Evolutionary conservation across 495 filamentous ascomycete species (phyloP), one percentile per base, ranked within the genome.

Genomic region (Jackrogersella multiformis): DNA sequence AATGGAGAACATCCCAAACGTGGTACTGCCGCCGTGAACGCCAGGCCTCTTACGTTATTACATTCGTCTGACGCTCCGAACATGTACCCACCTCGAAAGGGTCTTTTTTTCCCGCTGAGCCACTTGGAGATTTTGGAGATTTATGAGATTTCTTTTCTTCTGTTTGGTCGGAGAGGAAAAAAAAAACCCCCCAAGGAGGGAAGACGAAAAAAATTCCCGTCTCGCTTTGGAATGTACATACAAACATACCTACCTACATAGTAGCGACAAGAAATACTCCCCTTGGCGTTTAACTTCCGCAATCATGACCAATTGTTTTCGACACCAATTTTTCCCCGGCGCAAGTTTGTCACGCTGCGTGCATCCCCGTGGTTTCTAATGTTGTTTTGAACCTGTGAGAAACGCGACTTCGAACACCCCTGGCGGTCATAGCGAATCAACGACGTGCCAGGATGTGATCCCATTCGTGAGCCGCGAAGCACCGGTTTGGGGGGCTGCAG

Each of bases 351-450:
- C 61, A 69, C 49, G 28, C 65, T 69, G 61, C 66, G 61, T 69
- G 59, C 60, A 41, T 65, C 38, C 26, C 58, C 23, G 35, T 9
- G 35, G 60, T 70, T 70, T 64, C 67, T 46, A 66, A 58, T 70
- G 61, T 70, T 70, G 67, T 70, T 70, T 70, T 70, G 67, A 36
- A 62, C 67, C 61, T 62, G 67, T 62, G 56, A 70, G 56, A 70
- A 65, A 70, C 67, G 61, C 67, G 67, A 41, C 56, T 34, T 28
- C 18, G 52, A 53, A 24, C 24, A n/a, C 56, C 67, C 67, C 53
- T 66, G 67, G 45, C 36, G 2, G 15, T 1, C 21, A 10, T 30
- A n/a, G 61, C 67, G 61, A 70, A 70, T 70, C 67, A 70, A 30
- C 44, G 53, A 62, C 61, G 51, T 61, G 56, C 61, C 18, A 36